A percentile compares a stretch with the other conserved stretches of the same genome.
phyloP scores from a whole-genome alignment of 306 rosid genomes.

The Cicer arietinum region DNA sequence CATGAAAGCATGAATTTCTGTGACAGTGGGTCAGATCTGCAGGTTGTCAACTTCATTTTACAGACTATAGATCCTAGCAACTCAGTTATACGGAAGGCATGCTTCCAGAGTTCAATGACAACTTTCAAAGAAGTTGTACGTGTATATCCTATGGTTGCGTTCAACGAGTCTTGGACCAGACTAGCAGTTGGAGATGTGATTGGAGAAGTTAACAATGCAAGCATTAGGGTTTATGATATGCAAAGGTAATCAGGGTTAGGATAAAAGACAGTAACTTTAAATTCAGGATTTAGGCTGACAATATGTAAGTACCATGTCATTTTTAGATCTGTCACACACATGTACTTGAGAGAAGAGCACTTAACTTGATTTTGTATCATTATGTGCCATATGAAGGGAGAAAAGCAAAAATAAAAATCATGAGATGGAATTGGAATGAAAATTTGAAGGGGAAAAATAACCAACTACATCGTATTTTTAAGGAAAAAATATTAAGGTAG shows the following conservation, averaged over 20 bases:
- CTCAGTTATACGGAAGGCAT: slow-evolving; percentile 87
- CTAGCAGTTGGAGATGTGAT: slow-evolving; percentile 94
- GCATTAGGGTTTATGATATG: slow-evolving; percentile 86
- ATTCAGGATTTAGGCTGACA: slow-evolving; percentile 32
- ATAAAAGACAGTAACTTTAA: slow-evolving; percentile 20
- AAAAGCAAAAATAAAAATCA: slow-evolving; percentile 27
- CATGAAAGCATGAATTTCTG: slow-evolving; percentile 48
- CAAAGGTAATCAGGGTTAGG: slow-evolving; percentile 70
- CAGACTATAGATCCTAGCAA: slow-evolving; percentile 95
- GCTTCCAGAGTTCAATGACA: slow-evolving; percentile 89
- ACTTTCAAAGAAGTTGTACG: slow-evolving; percentile 86
- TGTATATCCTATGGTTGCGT: slow-evolving; percentile 88
- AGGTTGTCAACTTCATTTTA: slow-evolving; percentile 89
- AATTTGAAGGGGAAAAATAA: slow-evolving; percentile 20
- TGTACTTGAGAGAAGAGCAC: slow-evolving; percentile 35
- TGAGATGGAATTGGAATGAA: slow-evolving; percentile 23
- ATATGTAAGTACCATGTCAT: slow-evolving; percentile 14
- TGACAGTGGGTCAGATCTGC: slow-evolving; percentile 70
- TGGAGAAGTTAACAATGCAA: slow-evolving; percentile 72
- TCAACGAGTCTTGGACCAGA: slow-evolving; percentile 90
- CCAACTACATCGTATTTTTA: background rate
- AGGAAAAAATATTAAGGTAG: background rate
- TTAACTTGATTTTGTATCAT: slow-evolving; percentile 42
- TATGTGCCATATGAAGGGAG: slow-evolving; percentile 15
- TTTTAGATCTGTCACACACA: slow-evolving; percentile 31